These are phyloP conservation scores for Allium sativum DNA, from an alignment of 106 monocot species.

Conservation along the genomic window DNA sequence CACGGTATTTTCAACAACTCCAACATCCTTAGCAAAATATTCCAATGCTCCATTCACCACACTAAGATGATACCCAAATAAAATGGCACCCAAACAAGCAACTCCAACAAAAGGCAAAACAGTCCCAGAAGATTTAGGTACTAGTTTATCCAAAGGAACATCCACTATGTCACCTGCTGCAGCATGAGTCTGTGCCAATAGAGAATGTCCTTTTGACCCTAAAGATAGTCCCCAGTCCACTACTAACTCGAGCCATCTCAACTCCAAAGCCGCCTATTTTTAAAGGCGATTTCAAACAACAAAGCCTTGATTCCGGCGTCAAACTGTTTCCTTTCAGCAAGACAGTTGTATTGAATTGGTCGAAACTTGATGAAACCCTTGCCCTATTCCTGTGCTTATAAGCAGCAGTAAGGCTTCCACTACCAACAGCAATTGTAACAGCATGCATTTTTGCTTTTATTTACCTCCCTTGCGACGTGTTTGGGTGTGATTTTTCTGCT, in stretches of 20 bases:
- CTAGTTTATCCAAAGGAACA: too few species aligned
- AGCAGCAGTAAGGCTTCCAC: slow-evolving; percentile 3
- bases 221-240: slow-evolving; percentile 18
- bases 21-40: too few species aligned
- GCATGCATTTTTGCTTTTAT: slow-evolving; percentile 3
- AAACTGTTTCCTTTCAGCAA: background rate
- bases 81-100: too few species aligned
- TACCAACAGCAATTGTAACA: background rate
- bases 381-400: background rate
- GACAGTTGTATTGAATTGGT: background rate
- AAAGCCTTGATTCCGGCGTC: slow-evolving; percentile 18
- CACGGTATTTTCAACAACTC: too few species aligned
- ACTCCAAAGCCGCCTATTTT: slow-evolving; percentile 19
- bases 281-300: slow-evolving; percentile 14
- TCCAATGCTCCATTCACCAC: too few species aligned
- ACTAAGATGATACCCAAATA: too few species aligned
- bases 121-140: too few species aligned
- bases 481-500: too few species aligned
- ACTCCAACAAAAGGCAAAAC: too few species aligned
- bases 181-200: slow-evolving; percentile 12
- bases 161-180: too few species aligned
- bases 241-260: slow-evolving; percentile 22
- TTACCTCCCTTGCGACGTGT: background rate
- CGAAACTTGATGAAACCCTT: background rate
- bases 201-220: slow-evolving; percentile 23